Evolutionary conservation across 2,329 filamentous ascomycete species (phyloP).

Genomic region (Blastomyces percursus): DNA sequence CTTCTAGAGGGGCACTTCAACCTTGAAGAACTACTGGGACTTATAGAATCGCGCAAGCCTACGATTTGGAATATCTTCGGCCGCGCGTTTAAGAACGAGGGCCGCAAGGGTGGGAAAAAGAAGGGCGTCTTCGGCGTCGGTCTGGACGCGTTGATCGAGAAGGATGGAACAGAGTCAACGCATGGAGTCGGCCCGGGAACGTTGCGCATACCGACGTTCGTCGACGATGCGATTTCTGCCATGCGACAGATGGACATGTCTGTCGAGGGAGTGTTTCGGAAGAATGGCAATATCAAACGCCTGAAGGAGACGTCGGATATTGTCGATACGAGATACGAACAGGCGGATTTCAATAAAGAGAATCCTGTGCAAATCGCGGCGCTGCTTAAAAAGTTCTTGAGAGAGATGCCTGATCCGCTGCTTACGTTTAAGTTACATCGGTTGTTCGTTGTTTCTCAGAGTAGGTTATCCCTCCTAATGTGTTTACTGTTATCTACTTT

Average conservation of each 20-base stretch:
- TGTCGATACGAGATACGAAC: conserved; percentile 77
- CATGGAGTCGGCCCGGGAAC: conserved; percentile 90
- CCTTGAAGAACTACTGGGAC: conserved; percentile 80
- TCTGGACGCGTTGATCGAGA: conserved; percentile 78
- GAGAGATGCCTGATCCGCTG: conserved; percentile 86
- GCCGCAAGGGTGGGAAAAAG: conserved; percentile 62
- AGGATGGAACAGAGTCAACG: conserved; percentile 93
- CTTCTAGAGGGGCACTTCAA: conserved; percentile 81
- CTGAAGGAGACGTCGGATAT: conserved; percentile 74
- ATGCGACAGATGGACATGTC: conserved; percentile 99
- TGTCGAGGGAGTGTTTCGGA: conserved; percentile 95
- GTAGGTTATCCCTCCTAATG: conserved; percentile 32
- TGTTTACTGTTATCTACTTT: conserved; percentile 10
- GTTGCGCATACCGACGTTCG: conserved; percentile 77
- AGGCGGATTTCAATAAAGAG: conserved; percentile 75
- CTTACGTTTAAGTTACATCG: conserved; percentile 91
- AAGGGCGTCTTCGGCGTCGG: conserved; percentile 90
- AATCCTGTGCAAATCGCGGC: conserved; percentile 90
- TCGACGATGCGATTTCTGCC: conserved; percentile 87
- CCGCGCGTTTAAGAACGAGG: conserved; percentile 83
- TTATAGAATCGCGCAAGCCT: conserved; percentile 86
- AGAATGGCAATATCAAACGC: conserved; percentile 97
- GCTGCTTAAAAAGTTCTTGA: conserved; percentile 85
- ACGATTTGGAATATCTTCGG: conserved; percentile 99
- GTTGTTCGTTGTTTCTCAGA: conserved; percentile 81